Conservation (phyloP, 1,284 basidiomycete genomes). For the Fomitopsis pinicola region DNA sequence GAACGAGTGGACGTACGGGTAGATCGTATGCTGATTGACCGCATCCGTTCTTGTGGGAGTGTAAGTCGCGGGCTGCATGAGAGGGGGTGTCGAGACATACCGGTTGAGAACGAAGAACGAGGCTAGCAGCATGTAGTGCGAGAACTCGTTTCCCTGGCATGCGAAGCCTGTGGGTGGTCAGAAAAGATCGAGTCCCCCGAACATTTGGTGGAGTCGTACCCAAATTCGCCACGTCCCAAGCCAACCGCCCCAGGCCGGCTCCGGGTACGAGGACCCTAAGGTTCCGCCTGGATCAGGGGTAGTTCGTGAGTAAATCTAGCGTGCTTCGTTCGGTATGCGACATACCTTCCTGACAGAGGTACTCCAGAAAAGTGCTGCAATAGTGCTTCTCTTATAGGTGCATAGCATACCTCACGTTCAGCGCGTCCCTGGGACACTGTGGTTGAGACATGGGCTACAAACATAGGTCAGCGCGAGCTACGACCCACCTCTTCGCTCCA, state of each 20-base stretch:
- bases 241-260: constrained; percentile 80
- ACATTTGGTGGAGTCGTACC: constrained; percentile 39
- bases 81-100: constrained; percentile 5
- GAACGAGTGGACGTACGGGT: constrained; percentile 88
- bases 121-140: constrained; percentile 86
- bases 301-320: too few species aligned
- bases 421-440: constrained; percentile 52
- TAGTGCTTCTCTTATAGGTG: constrained; percentile 75
- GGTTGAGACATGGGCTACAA: not conserved
- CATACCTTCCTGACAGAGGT: constrained; percentile 49
- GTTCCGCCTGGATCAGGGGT: constrained; percentile 35
- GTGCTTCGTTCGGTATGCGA: not conserved
- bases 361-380: constrained; percentile 54
- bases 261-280: constrained; percentile 84
- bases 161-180: constrained; percentile 59
- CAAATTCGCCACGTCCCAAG: constrained; percentile 79
- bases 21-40: constrained; percentile 67
- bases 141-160: constrained; percentile 92
- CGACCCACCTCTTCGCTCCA: constrained; percentile 66
- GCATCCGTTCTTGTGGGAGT: constrained; percentile 51
- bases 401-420: constrained; percentile 78
- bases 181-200: not conserved
- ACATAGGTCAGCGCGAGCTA: too few species aligned
- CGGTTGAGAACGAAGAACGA: constrained; percentile 71
- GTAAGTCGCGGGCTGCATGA: not conserved